Conservation (phyloP, 2,329 filamentous ascomycete genomes). For the Pestalotiopsis sp. region DNA sequence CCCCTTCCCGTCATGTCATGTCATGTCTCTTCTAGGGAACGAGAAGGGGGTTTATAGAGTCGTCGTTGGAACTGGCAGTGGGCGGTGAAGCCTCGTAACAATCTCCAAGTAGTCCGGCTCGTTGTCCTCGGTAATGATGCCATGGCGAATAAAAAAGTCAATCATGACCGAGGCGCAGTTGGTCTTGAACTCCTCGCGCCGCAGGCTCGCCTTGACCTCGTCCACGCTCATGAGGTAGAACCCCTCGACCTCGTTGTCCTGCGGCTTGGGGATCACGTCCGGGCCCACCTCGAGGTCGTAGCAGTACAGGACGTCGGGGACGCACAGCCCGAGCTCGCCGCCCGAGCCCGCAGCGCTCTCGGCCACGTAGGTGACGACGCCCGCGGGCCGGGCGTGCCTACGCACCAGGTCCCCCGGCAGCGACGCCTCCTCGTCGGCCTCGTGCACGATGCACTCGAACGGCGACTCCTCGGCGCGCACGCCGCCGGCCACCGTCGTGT, state of each 20-base stretch:
- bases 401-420: slow-evolving; percentile 60
- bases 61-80: slow-evolving; percentile 19
- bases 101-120: slow-evolving; percentile 69
- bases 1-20: not conserved
- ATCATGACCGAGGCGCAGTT: slow-evolving; percentile 68
- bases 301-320: slow-evolving; percentile 69
- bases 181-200: slow-evolving; percentile 67
- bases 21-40: not conserved
- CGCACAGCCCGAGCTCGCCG: slow-evolving; percentile 60
- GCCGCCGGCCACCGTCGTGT: slow-evolving; percentile 75
- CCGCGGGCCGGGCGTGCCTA: slow-evolving; percentile 49
- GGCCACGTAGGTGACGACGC: slow-evolving; percentile 68
- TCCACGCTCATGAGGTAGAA: slow-evolving; percentile 58
- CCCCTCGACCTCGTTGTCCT: slow-evolving; percentile 58
- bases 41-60: not conserved
- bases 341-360: slow-evolving; percentile 62
- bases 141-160: slow-evolving; percentile 72
- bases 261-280: slow-evolving; percentile 57
- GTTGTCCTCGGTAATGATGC: slow-evolving; percentile 62
- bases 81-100: slow-evolving; percentile 29
- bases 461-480: slow-evolving; percentile 62
- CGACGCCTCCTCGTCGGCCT: slow-evolving; percentile 71
- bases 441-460: slow-evolving; percentile 65
- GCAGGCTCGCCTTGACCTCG: slow-evolving; percentile 55
- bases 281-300: slow-evolving; percentile 65